Base-by-base conservation (phyloP, 495 filamentous ascomycete species). In the Podospora conica region DNA sequence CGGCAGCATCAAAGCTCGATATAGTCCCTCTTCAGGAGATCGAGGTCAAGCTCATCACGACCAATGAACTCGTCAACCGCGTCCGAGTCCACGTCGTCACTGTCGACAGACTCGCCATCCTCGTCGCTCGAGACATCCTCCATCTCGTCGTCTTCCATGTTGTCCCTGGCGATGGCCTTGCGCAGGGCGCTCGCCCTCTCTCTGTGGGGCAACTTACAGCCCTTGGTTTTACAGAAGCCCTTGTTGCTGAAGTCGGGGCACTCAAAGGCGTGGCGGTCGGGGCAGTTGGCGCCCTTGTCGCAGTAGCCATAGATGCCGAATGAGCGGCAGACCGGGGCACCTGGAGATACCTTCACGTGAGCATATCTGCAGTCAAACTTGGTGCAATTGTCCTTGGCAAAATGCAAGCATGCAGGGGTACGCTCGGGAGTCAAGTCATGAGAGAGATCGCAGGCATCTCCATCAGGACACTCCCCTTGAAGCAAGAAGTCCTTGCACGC, bases 201-300 rank as follows among this genome's bases (percentile, higher is more conserved):
- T 69, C 94, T 85, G 77, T 98, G 95, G 27, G 87, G 90, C 66
- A 97, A 81, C 71, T 86, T 88, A 82, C 95, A 98, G 33, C 87
- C 88, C 77, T 88, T 88, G 73, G 86, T 87, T 71, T 86, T 88
- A 86, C 95, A 98, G 40, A 82, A 78, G 66, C 93, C 94, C 60
- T 84, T 90, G 79, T 97, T 96, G 82, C 91, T 90, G 81, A 96
- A 96, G 74, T 97, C 91, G 56, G 95, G 95, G 73, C 95, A 98
- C 75, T 97, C 95, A 69, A 81, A 82, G 63, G 91, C 87, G 77
- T 98, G 95, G 67, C 91, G 90, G 66, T 96, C 87, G 65, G 87
- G 73, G 74, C 95, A 98, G 55, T 80, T 74, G 54, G 82, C 82
- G 56, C 95, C 95, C 74, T 92, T 91, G 63, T 90, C 88, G 80